Conservation (phyloP, 495 filamentous ascomycete genomes). For the Talaromyces adpressus region DNA sequence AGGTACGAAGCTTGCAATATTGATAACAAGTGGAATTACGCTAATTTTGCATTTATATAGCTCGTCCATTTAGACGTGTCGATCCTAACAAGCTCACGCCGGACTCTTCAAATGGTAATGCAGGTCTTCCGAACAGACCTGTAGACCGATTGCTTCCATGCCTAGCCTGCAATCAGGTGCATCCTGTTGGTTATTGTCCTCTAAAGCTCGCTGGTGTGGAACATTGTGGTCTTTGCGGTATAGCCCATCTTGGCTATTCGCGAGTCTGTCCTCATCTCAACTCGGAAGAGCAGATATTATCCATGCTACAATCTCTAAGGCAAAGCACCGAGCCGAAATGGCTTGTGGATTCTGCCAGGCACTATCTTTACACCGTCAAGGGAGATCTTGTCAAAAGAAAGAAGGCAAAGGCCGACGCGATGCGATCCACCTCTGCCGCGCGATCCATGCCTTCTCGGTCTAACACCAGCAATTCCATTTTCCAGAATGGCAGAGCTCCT, state of each 20-base stretch:
- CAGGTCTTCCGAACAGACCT: background rate
- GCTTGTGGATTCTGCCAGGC: slow-evolving; percentile 43
- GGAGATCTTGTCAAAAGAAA: slow-evolving; percentile 41
- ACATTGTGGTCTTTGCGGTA: slow-evolving; percentile 58
- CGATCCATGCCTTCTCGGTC: background rate
- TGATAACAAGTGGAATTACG: background rate
- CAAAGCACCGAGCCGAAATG: slow-evolving; percentile 46
- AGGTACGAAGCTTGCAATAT: slow-evolving; percentile 12
- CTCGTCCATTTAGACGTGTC: slow-evolving; percentile 35
- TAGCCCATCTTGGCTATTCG: slow-evolving; percentile 52
- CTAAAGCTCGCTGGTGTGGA: slow-evolving; percentile 56
- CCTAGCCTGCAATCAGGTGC: slow-evolving; percentile 43
- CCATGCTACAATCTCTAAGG: slow-evolving; percentile 55
- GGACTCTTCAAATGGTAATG: slow-evolving; percentile 34
- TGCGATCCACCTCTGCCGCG: background rate
- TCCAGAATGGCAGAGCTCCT: background rate
- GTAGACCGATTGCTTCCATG: slow-evolving; percentile 30
- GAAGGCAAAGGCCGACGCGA: slow-evolving; percentile 13
- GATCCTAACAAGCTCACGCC: slow-evolving; percentile 15
- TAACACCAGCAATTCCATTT: background rate
- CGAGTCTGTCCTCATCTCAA: slow-evolving; percentile 56
- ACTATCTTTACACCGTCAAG: slow-evolving; percentile 50
- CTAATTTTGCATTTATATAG: slow-evolving; percentile 9
- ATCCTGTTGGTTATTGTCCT: slow-evolving; percentile 51
- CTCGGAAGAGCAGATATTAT: slow-evolving; percentile 46